Evolutionary conservation across 768 basidiomycete species (phyloP).

Genomic region (Asterophora lycoperdoides): DNA sequence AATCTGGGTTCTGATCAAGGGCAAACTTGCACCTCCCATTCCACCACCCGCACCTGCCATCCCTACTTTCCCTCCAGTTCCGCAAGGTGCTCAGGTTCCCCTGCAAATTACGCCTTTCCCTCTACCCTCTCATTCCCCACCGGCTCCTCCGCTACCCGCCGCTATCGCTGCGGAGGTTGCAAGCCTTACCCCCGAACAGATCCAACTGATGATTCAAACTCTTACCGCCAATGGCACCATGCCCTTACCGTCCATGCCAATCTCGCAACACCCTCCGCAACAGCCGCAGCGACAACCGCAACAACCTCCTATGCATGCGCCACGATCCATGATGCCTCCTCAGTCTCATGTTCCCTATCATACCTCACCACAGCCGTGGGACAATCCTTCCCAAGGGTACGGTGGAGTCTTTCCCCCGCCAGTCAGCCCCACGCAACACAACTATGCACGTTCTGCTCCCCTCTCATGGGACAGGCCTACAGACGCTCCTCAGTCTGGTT

Average conservation of each 20-base stretch:
- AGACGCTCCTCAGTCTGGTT: conserved; percentile 17
- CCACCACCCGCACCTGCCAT: conserved; percentile 18
- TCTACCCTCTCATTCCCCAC: conserved; percentile 16
- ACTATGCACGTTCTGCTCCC: conserved; percentile 19
- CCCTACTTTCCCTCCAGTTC: conserved; percentile 16
- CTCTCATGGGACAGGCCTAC: conserved; percentile 24
- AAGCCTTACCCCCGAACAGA: conserved; percentile 70
- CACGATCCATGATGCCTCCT: conserved; percentile 15
- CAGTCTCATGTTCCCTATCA: conserved; percentile 23
- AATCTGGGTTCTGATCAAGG: conserved; percentile 83
- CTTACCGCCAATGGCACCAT: conserved; percentile 41
- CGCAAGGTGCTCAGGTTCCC: conserved; percentile 9
- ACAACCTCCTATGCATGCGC: conserved; percentile 5
- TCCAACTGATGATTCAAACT: conserved; percentile 61
- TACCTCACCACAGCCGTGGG: conserved; percentile 15
- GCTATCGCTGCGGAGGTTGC: conserved; percentile 70
- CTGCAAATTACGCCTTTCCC: conserved; percentile 16
- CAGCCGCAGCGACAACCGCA: conserved; percentile 8
- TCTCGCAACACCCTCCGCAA: conserved; percentile 6
- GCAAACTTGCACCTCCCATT: conserved; percentile 54
- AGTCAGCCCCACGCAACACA: conserved; percentile 15
- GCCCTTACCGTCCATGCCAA: conserved; percentile 15
- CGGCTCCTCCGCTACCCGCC: conserved; percentile 30
- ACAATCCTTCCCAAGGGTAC: conserved; percentile 9
- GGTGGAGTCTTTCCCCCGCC: conserved; percentile 15